Evolutionary conservation across 2,329 filamentous ascomycete species (phyloP), one percentile per base, ranked within the genome.

Genomic region (Claviceps cyperi): DNA sequence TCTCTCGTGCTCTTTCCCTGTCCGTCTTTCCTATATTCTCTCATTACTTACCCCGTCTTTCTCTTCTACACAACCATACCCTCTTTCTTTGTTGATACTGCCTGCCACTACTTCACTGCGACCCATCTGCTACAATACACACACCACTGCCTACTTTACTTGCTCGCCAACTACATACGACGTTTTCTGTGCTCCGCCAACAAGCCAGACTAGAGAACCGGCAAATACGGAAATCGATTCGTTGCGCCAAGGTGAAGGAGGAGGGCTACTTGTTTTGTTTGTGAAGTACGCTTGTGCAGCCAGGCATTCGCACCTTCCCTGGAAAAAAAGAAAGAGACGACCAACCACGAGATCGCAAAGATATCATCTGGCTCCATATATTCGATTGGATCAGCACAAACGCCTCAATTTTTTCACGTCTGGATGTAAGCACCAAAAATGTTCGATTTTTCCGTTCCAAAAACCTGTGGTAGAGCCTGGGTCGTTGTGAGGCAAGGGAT

Each of bases 361-460:
- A 35, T 6, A 32, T 11, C 15, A 40, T 7, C 22, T 6, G 32
- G 32, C 32, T 35, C 28, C 22, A 17, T 39, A 21, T 21, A 43
- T 14, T 39, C 35, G 15, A 15, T 40, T 32, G n/a, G 21, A 11
- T 13, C 28, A 14, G 39, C 7, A 48, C 28, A 21, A 28, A 19
- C 21, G 17, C 3, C 22, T 4, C 22, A 7, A 1, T 4, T 8
- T 7, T n/a, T 9, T 37, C 17, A 22, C 11, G 17, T 17, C 32
- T 44, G 47, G 39, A 49, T 49, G 47, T 49, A 49, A 49, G 47
- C 47, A 43, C 19, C 41, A 38, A 28, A 17, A 17, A 43, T 5
- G 14, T 19, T 48, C 41, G 22, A 43, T 43, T 21, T 32, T 17
- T n/a, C 28, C 36, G 24, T 43, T 36, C 4, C 1, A 35, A 36